Base-by-base conservation (phyloP, 352 stramenopile genomes). In the Halophytophthora polymorphica region DNA sequence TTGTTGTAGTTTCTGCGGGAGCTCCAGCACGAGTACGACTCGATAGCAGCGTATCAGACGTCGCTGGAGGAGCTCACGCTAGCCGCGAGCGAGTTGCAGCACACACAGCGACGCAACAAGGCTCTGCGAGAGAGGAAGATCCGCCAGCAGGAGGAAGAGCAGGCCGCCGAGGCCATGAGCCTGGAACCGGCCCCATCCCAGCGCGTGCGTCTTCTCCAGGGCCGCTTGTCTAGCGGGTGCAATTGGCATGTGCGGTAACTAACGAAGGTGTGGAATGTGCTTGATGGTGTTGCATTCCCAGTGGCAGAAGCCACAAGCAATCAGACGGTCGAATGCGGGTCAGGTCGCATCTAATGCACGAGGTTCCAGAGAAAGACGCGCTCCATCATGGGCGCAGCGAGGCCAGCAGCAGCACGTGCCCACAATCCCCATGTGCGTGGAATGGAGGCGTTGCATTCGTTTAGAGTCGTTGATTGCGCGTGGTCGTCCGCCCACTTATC, bases 1-100 rank as follows among this genome's bases (percentile, higher is more conserved):
- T 34, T 14, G 6, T 3, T 51, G 15, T 40, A 73, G 61, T 66
- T 76, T 43, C 38, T 88, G 1, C 53, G 64, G 11, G 75, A 85
- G 13, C 56, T 86, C 1, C 62, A 86, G 58, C 33, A 45, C 21
- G 77, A 88, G 41, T 86, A 83, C 40, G 50, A 53, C 19, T 41
- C 63, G 12, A 62, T 86, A 3, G 39, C 73, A 15, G 66, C 83
- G 43, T 86, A 86, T 52, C 53, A 65, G 31, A 63, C 64, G 44
- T 65, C 61, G 35, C 56, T 88, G 38, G 47, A 83, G 19, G 55
- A 73, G 1, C 43, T 88, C 14, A 35, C 46, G 15, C 34, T 53
- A 8, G 56, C 49, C 13, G 55, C 61, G 17, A 59, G 21, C 39
- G 58, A 68, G 28, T 38, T 76, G 37, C 62, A 72, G 34, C 41